Evolutionary conservation across 2,329 filamentous ascomycete species (phyloP).

Genomic region (Colletotrichum falcatum): DNA sequence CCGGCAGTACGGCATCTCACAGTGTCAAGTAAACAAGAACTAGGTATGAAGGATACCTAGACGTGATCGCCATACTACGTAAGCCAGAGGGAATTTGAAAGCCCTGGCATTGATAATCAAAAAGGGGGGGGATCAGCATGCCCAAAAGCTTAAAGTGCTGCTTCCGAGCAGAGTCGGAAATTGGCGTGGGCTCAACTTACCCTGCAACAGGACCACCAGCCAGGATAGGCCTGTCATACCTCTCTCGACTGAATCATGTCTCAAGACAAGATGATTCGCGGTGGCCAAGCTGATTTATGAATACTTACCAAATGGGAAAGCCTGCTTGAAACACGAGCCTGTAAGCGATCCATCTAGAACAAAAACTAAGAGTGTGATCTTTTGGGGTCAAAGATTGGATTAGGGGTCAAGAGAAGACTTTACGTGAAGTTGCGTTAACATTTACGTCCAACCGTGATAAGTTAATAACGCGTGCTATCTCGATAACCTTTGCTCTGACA

Average conservation of each 20-base stretch:
- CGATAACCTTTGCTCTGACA: too few species aligned
- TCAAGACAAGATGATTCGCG: background rate
- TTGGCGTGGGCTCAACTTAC: conserved; percentile 1
- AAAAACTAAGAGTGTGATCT: too few species aligned
- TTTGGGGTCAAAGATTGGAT: too few species aligned
- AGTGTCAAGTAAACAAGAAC: background rate
- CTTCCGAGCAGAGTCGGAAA: conserved; percentile 21
- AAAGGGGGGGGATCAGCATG: conserved; percentile 11
- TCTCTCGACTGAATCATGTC: conserved; percentile 16
- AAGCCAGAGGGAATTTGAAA: background rate
- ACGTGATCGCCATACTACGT: background rate
- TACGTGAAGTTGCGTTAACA: too few species aligned
- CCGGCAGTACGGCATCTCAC: conserved; percentile 25
- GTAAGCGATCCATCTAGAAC: background rate
- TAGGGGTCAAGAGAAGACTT: too few species aligned
- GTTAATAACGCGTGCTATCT: too few species aligned
- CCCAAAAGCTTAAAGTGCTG: conserved; percentile 26
- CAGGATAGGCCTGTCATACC: conserved; percentile 5
- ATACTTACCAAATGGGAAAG: conserved; percentile 19
- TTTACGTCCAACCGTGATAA: too few species aligned
- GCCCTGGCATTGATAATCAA: background rate
- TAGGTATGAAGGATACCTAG: too few species aligned
- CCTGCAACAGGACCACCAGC: conserved; percentile 11
- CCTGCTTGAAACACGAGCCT: conserved; percentile 20
- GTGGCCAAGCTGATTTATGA: conserved; percentile 24